Evolutionary conservation across 2,329 filamentous ascomycete genomes (phyloP), one percentile per base, ranked within the genome.

Genomic region (Phialemoniopsis sp.): DNA sequence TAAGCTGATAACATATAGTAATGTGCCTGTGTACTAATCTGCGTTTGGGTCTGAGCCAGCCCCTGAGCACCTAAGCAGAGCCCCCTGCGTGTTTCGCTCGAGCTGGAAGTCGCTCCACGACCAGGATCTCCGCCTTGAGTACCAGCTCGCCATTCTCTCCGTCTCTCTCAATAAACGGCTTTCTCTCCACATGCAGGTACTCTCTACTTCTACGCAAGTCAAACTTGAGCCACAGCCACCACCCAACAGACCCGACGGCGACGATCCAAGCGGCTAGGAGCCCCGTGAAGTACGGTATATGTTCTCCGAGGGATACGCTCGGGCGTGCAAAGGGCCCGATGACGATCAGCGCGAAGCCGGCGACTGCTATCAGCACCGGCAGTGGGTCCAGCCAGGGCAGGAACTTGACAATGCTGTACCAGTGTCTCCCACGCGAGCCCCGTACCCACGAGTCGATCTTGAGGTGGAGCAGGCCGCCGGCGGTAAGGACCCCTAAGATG

Each of bases 401-500:
- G 31, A 31, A 39, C 7, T 31, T 19, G 3, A 28, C 37, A 12
- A 28, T 34, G 13, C 13, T 21, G 14, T 15, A 29, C 37, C 37
- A 39, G 4, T 29, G 29, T 8, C 32, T 34, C 5, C 31, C 19
- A 17, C 21, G 17, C 17, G 26, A 17, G 10, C 14, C 32, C n/a
- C 31, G 29, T 4, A 34, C 19, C 4, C 19, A 15, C 4, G 37
- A 30, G 37, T 39, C 37, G 14, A 34, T 13, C 14, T 39, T 39
- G 14, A 43, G 41, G 16, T 43, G 40, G 19, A 41, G 33, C 18
- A 44, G 30, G 16, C 42, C 42, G 7, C 29, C 32, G 17, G 32
- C 37, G 13, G 42, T 44, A 29, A 44, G 33, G n/a, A 41, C 16
- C 4, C 42, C 42, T 15, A 44, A 19, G 13, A 44, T 29, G 5